Conservation (phyloP, 768 basidiomycete species). For the Termitomyces sp. region DNA sequence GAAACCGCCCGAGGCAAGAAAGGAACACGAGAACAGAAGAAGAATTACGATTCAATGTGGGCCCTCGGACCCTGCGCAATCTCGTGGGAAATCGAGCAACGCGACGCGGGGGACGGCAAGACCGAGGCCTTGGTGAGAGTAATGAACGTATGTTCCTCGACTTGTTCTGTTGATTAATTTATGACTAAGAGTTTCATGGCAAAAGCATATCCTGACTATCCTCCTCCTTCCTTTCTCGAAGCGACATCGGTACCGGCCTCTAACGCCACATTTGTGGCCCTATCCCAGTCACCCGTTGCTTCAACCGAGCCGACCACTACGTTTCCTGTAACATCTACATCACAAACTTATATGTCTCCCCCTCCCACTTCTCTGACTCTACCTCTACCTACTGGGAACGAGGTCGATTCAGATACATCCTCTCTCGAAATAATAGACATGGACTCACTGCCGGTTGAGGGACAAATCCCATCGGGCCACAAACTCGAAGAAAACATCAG, state of each 20-base stretch:
- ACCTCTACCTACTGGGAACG: neutral
- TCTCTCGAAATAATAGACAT: conserved; percentile 51
- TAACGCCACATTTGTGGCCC: conserved; percentile 31
- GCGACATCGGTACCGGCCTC: conserved; percentile 43
- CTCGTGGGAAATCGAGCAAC: conserved; percentile 18
- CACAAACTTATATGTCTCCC: neutral
- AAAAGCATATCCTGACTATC: conserved; percentile 53
- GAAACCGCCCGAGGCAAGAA: conserved; percentile 27
- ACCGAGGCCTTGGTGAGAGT: conserved; percentile 19
- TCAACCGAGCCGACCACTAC: neutral
- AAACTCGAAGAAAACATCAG: conserved; percentile 35
- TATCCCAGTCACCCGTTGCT: conserved; percentile 10
- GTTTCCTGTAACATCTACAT: conserved; percentile 3
- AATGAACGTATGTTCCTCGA: conserved; percentile 18
- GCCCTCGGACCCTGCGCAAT: conserved; percentile 25
- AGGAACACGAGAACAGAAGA: conserved; percentile 41
- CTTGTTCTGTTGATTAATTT: neutral
- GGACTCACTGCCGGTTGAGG: conserved; percentile 27
- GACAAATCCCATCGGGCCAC: conserved; percentile 33
- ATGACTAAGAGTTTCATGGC: conserved; percentile 3
- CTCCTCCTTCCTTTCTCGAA: conserved; percentile 74
- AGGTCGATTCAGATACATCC: conserved; percentile 9
- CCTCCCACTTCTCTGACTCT: neutral
- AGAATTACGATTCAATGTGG: conserved; percentile 37
- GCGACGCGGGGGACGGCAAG: conserved; percentile 22